phyloP scores from a whole-genome alignment of 2,329 filamentous ascomycete genomes.

The Didymella arachidicola region DNA sequence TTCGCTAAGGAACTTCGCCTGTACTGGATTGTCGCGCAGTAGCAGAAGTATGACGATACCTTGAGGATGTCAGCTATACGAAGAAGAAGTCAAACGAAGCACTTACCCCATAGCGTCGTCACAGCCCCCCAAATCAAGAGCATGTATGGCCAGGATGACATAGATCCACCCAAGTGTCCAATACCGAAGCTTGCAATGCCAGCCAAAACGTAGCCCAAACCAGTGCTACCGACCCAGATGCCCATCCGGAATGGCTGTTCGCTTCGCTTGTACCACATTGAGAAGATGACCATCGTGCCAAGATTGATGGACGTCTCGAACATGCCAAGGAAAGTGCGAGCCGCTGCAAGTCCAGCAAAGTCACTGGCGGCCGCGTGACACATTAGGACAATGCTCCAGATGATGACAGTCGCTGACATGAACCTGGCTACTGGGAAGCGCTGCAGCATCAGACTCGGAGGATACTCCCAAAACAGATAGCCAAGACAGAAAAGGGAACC shows the following conservation, averaged over 20 bases:
- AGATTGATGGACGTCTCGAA: not conserved
- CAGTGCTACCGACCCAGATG: constrained; percentile 1
- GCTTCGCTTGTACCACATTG: constrained; percentile 2
- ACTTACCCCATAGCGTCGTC: not conserved
- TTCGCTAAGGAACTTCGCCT: not conserved
- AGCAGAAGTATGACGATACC: not conserved
- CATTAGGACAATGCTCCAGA: not conserved
- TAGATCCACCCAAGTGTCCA: not conserved
- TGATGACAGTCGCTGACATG: not conserved
- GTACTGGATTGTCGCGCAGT: not conserved
- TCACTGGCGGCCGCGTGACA: not conserved
- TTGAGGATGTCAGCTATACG: not conserved
- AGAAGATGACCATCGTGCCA: not conserved
- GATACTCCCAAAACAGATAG: not conserved
- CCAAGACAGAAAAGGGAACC: not conserved
- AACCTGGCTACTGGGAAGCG: not conserved
- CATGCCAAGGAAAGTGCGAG: not conserved
- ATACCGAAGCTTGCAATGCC: constrained; percentile 6
- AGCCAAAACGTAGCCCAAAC: not conserved
- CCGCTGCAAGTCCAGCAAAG: not conserved
- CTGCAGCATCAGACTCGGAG: not conserved
- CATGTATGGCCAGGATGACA: constrained; percentile 2
- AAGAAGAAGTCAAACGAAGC: not conserved
- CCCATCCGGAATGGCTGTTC: constrained; percentile 1
- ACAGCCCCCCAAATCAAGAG: not conserved